Conservation (phyloP, 129 eudicot genomes). For the Cynara cardunculus region DNA sequence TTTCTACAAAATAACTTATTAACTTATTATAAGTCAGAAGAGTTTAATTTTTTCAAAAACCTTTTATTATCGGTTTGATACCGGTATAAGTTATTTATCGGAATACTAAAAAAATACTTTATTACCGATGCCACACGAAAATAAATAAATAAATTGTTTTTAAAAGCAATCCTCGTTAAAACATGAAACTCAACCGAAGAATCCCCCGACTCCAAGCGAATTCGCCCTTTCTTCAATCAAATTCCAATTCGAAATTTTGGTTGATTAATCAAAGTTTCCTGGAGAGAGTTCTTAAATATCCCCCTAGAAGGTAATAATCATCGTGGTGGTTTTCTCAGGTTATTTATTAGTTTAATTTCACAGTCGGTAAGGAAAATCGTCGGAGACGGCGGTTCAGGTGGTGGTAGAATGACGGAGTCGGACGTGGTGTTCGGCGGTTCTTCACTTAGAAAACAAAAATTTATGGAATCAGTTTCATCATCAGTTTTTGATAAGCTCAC, state of each 20-base stretch:
- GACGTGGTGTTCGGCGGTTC: neutral
- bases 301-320: neutral
- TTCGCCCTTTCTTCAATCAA: neutral
- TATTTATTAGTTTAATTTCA: neutral
- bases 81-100: too few species aligned
- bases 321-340: neutral
- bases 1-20: too few species aligned
- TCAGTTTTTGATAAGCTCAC: conserved; percentile 21
- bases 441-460: conserved; percentile 1
- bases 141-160: too few species aligned
- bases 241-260: neutral
- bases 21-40: too few species aligned
- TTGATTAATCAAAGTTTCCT: neutral
- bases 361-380: neutral
- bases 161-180: too few species aligned
- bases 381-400: neutral
- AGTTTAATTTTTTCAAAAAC: too few species aligned
- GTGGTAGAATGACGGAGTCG: conserved; percentile 2
- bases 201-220: too few species aligned
- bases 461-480: neutral
- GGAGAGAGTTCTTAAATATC: neutral
- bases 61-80: too few species aligned
- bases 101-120: too few species aligned
- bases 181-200: too few species aligned
- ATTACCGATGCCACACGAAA: too few species aligned